phyloP scores from a whole-genome alignment of 2,329 filamentous ascomycete genomes.

The Aaosphaeria arxii region DNA sequence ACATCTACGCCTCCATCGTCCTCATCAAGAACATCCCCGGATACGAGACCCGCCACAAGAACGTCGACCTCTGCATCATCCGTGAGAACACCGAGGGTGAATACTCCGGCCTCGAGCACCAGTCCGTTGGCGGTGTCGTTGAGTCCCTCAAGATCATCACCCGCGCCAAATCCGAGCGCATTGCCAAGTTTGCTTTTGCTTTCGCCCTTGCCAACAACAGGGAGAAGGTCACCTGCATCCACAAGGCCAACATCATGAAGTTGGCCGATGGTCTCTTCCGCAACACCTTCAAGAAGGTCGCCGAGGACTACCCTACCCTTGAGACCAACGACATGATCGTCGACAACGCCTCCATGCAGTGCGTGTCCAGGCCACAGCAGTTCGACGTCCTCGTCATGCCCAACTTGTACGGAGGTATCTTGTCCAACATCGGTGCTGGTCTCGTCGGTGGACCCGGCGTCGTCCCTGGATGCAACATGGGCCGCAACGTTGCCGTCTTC shows the following conservation, averaged over 20 bases:
- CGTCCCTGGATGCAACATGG: slow-evolving; percentile 99
- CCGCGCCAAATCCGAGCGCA: slow-evolving; percentile 97
- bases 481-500: slow-evolving; percentile 95
- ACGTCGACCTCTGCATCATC: slow-evolving; percentile 98
- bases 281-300: slow-evolving; percentile 89
- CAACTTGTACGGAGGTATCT: slow-evolving; percentile 96
- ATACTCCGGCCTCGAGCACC: slow-evolving; percentile 98
- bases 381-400: slow-evolving; percentile 99
- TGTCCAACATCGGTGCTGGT: slow-evolving; percentile 97
- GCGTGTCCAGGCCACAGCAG: slow-evolving; percentile 91
- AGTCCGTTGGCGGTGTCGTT: slow-evolving; percentile 92
- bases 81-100: slow-evolving; percentile 99
- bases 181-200: slow-evolving; percentile 97
- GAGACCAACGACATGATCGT: slow-evolving; percentile 99
- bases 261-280: slow-evolving; percentile 98
- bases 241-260: slow-evolving; percentile 99
- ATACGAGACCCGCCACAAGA: slow-evolving; percentile 94
- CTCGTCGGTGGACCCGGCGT: slow-evolving; percentile 96
- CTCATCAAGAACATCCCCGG: slow-evolving; percentile 99
- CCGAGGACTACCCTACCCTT: slow-evolving; percentile 92
- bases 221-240: slow-evolving; percentile 99
- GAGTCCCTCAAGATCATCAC: slow-evolving; percentile 99
- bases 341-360: slow-evolving; percentile 99
- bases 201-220: slow-evolving; percentile 98
- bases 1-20: slow-evolving; percentile 97